Base-by-base conservation (phyloP, 805 yeast species). In the Saturnispora dispora region DNA sequence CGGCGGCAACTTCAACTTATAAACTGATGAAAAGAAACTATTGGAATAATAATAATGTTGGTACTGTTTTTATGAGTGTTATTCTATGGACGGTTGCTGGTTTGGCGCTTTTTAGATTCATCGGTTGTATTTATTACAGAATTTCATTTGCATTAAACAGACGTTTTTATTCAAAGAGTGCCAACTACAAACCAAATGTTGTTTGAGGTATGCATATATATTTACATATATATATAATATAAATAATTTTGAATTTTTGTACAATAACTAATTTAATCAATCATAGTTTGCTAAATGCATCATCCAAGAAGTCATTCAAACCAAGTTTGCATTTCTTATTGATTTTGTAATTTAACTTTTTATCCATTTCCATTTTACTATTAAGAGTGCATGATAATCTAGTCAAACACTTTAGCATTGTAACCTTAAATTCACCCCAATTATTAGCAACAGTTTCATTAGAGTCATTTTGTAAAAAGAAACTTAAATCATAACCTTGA, bases 51-150 rank as follows among this genome's bases (percentile, higher is more conserved):
- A 46, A 46, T 37, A 30, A 55, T 18, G 53, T 59, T n/a, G 57
- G 66, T 2, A 57, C 54, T 49, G 71, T 78, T 2, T 91, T 90
- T 63, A 78, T 91, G 72, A 78, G 89, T 11, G 86, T 90, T 37
- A 82, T 91, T 44, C 73, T 91, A 57, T 91, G 98, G 97, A 72
- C 87, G 27, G 97, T 91, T 46, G 96, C 96, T 1, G 84, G 79
- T 5, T 74, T 88, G 68, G 96, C 97, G 1, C 75, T 82, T 5
- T 79, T 87, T 63, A 74, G 97, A 56, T 81, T 89, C 55, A 48
- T 81, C 30, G 96, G 97, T 2, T 81, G 93, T 54, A 61, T 78
- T 1, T 62, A 77, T 50, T 90, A 80, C 53, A 52, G 69, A 17
- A 45, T 66, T 17, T 57, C 58, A 13, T 52, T 57, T 9, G 50